Base-by-base conservation (phyloP, 331 rosid genomes). In the Pyracantha coccinea region DNA sequence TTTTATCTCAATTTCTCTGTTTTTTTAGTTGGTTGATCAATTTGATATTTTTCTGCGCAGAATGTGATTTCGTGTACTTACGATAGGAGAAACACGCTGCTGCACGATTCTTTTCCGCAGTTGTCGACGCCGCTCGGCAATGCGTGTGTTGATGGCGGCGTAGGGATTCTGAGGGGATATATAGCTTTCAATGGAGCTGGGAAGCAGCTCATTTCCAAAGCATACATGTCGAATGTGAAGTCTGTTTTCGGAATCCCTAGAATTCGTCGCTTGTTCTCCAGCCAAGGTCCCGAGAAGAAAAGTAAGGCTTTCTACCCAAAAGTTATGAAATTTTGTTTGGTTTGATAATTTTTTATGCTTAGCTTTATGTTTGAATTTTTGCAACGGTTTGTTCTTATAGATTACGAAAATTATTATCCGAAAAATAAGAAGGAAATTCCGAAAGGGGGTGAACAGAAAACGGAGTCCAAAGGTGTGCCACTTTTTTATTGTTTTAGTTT, bases 381-480 rank as follows among this genome's bases (percentile, higher is more conserved):
- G 8, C 45, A 32, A 32, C 28, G 27, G 52, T 10, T 17, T 72
- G 9, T 6, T 73, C 59, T 44, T n/a, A 19, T 63, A 85, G 83
- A 78, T 33, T 85, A 68, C 32, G 69, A 81, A 69, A 83, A 80
- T 47, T 83, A 79, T 55, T 73, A 69, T 65, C 85, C 83, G 2
- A 80, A 77, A 54, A 58, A 65, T 2, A 80, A 19, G 66, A 77
- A 76, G 70, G 53, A 72, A 47, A 33, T 71, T 50, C 78, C 62
- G 2, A 77, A 81, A 72, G 78, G 24, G 72, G 53, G 47, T 1
- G 77, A 20, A 8, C 77, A 71, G 69, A 80, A 75, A 65, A 55
- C 77, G 0, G 50, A 21, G 66, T 75, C 77, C 1, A 80, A 75
- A 76, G 84, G 77, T 80, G 70, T 41, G 23, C 14, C 35, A 14